These are phyloP conservation scores for Aspergillus fumigatiaffinis DNA, from an alignment of 2,329 filamentous ascomycete genomes.

Conservation along the genomic window DNA sequence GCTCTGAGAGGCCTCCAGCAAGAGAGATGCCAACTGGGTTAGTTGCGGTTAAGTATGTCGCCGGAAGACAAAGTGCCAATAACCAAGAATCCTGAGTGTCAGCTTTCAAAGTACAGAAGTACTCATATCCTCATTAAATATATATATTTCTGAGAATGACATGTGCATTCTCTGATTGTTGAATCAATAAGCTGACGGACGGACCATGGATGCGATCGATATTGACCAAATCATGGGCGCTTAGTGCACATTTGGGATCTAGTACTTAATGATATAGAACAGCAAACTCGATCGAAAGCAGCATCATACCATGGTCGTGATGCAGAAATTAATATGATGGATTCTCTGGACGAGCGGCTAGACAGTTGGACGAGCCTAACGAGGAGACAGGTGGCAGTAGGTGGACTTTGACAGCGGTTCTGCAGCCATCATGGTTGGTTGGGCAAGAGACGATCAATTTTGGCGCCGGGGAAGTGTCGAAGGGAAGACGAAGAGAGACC, in stretches of 20 bases:
- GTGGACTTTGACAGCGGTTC: slow-evolving; percentile 22
- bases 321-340: not conserved
- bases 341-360: not conserved
- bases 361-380: not conserved
- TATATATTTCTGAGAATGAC: too few relatives aligned
- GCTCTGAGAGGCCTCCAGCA: too few relatives aligned
- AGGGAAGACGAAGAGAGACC: slow-evolving; percentile 9
- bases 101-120: not conserved
- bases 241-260: not conserved
- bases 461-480: slow-evolving; percentile 21
- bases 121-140: too few relatives aligned
- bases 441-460: slow-evolving; percentile 20
- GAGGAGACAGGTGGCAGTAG: not conserved
- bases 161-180: too few relatives aligned
- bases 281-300: not conserved
- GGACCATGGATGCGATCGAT: not conserved
- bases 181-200: not conserved
- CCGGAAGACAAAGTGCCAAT: too few relatives aligned
- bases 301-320: not conserved
- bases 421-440: slow-evolving; percentile 26
- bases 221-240: not conserved
- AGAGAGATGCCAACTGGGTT: too few relatives aligned
- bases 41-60: too few relatives aligned
- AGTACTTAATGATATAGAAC: not conserved
- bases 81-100: not conserved